A percentile compares a stretch with the other conserved stretches of the same genome.
Evolutionary conservation across 2,329 filamentous ascomycete species (phyloP).

Genomic region (Dactylella cylindrospora): DNA sequence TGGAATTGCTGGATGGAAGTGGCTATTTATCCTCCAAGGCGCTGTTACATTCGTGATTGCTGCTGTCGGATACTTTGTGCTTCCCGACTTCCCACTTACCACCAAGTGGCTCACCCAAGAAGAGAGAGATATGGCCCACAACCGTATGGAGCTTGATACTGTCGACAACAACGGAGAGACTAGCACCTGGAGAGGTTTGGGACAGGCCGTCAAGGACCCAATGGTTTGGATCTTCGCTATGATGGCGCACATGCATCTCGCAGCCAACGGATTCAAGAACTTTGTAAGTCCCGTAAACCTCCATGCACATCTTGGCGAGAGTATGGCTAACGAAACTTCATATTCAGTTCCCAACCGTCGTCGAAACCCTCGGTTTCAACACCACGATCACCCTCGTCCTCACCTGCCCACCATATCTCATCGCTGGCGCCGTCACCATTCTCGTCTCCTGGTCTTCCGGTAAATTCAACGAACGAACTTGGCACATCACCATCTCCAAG

Average conservation of each 20-base stretch:
- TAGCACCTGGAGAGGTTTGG: constrained; percentile 57
- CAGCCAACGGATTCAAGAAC: constrained; percentile 58
- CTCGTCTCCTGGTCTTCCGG: constrained; percentile 58
- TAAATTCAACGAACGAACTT: constrained; percentile 56
- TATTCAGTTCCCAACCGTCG: constrained; percentile 55
- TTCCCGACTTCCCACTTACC: constrained; percentile 54
- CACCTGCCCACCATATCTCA: constrained; percentile 59
- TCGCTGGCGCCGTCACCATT: constrained; percentile 57
- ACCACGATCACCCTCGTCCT: constrained; percentile 58
- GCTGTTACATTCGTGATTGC: constrained; percentile 47
- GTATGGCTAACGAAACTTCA: too few species aligned
- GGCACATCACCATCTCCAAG: constrained; percentile 57
- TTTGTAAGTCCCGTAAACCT: constrained; percentile 50
- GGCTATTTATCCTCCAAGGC: constrained; percentile 63
- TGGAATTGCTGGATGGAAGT: constrained; percentile 62
- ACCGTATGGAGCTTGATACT: constrained; percentile 58
- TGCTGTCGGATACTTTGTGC: constrained; percentile 49
- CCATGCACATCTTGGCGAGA: too few species aligned
- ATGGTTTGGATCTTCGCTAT: constrained; percentile 59
- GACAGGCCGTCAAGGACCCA: constrained; percentile 57
- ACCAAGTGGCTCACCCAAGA: constrained; percentile 56
- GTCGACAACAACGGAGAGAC: constrained; percentile 55
- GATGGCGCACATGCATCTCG: constrained; percentile 62
- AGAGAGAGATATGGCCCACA: constrained; percentile 57
- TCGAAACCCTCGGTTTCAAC: constrained; percentile 57